phyloP scores from a whole-genome alignment of 1,139 yeast genomes.

The Diutina rugosa region DNA sequence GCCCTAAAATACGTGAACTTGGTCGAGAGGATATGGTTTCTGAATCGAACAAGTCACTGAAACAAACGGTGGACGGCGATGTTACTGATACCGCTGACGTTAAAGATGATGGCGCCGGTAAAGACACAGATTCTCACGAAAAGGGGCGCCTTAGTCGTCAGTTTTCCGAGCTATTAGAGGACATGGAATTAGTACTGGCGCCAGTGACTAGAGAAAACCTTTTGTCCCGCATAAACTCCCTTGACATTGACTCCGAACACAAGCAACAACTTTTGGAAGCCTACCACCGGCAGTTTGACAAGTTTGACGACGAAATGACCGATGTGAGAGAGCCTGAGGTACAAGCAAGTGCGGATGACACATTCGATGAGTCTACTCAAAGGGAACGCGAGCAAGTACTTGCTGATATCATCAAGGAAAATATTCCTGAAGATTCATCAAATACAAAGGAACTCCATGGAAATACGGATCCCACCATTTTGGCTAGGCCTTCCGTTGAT shows the following conservation, averaged over 20 bases:
- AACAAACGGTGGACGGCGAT: slow-evolving; percentile 69
- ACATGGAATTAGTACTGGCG: slow-evolving; percentile 28
- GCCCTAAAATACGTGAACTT: slow-evolving; percentile 7
- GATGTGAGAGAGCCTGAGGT: not conserved
- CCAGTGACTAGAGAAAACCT: not conserved
- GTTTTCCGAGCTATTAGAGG: slow-evolving; percentile 24
- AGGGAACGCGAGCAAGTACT: slow-evolving; percentile 5
- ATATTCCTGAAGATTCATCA: slow-evolving; percentile 5
- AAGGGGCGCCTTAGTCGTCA: not conserved
- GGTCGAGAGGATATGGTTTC: slow-evolving; percentile 10
- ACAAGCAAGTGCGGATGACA: not conserved
- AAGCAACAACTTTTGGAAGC: not conserved
- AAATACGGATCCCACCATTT: slow-evolving; percentile 3
- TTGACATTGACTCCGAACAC: not conserved
- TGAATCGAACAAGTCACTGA: slow-evolving; percentile 48
- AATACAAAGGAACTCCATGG: not conserved
- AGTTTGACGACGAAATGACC: not conserved
- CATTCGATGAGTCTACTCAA: not conserved
- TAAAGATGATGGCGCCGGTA: slow-evolving; percentile 71
- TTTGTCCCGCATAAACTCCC: not conserved
- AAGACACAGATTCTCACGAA: not conserved
- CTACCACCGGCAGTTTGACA: not conserved
- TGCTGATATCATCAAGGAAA: slow-evolving; percentile 8
- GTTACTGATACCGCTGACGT: slow-evolving; percentile 35
- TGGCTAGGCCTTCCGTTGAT: not conserved